Base-by-base conservation (phyloP, 2,329 filamentous ascomycete genomes). In the Epichloe hybrida region DNA sequence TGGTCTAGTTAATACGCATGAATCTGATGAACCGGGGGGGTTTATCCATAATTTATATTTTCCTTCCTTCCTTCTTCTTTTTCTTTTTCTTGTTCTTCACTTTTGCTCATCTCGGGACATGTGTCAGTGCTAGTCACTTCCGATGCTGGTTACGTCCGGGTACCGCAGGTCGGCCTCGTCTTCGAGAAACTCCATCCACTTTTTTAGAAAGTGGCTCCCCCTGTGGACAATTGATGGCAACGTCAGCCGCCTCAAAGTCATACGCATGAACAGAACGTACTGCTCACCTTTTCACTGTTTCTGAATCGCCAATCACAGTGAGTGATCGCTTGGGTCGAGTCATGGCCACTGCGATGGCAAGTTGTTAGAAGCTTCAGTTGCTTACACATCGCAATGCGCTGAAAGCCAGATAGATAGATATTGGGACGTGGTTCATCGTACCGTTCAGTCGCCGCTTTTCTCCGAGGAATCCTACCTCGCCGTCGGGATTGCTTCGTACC, bases 361-460 rank as follows among this genome's bases (percentile, higher is more conserved):
- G 17, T 31, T 37, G 40, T 45, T 34, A 50, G 48, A 44, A 13
- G 20, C 11, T 7, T 42, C 13, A 49, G 17, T 48, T 34, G 40
- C 37, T 6, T 21, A 13, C 13, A 12, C 27, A 4, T 31, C 2
- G 27, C 8, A 31, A 31, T 31, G 27, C 27, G 8, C 8, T 31
- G 3, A 9, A 31, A 3, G 8, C 3, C 27, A 31, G 27, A 9
- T 9, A 31, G 27, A 31, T 31, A 9, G 3, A 31, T n/a, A 9
- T 8, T 46, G 15, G 15, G 44, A 46, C 8, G 11, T 3, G 13
- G 40, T 15, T 36, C 6, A n/a, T 41, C 80, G 68, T 74, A 94
- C 88, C 91, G 64, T 98, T 98, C 56, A 98, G 71, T 55, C 93
- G 78, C 56, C 93, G 79, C 74, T 90, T 95, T 69, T 98, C 93